These are phyloP conservation scores for Tylopilus subfusipes DNA, from an alignment of 768 basidiomycete species.

Conservation along the genomic window DNA sequence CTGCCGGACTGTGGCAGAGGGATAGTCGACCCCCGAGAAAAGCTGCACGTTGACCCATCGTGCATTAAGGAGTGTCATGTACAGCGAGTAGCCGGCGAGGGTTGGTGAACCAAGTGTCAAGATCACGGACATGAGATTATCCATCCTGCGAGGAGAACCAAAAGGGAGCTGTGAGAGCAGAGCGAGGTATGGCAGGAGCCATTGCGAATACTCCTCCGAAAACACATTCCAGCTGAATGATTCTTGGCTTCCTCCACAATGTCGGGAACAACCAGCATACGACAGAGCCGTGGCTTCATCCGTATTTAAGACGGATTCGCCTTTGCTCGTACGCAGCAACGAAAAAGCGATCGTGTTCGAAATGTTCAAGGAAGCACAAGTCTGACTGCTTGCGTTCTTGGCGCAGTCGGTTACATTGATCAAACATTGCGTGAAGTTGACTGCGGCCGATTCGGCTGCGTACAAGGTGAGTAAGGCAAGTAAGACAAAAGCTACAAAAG, in stretches of 20 bases:
- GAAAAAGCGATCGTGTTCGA: conserved; percentile 10
- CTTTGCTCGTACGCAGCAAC: conserved; percentile 11
- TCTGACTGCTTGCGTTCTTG: background rate
- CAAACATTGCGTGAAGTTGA: conserved; percentile 15
- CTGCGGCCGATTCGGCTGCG: background rate
- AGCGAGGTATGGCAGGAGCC: conserved; percentile 49
- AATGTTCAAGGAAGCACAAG: conserved; percentile 4
- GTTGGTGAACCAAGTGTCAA: conserved; percentile 44
- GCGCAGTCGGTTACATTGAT: background rate
- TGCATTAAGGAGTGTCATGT: conserved; percentile 41
- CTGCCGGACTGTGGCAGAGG: conserved; percentile 2
- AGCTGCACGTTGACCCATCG: conserved; percentile 37
- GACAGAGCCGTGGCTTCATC: conserved; percentile 9
- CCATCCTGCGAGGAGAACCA: conserved; percentile 37
- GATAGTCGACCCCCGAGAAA: conserved; percentile 31
- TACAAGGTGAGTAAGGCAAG: background rate
- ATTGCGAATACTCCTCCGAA: conserved; percentile 38
- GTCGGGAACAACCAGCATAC: background rate
- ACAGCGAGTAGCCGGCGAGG: conserved; percentile 45
- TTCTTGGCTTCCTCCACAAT: conserved; percentile 14
- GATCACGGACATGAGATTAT: conserved; percentile 41
- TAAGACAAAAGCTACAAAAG: background rate
- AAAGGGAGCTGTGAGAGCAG: conserved; percentile 50
- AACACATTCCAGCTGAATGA: conserved; percentile 24
- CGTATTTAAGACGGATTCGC: background rate